Evolutionary conservation across 495 filamentous ascomycete species (phyloP).

Genomic region (Lophium mytilinum): DNA sequence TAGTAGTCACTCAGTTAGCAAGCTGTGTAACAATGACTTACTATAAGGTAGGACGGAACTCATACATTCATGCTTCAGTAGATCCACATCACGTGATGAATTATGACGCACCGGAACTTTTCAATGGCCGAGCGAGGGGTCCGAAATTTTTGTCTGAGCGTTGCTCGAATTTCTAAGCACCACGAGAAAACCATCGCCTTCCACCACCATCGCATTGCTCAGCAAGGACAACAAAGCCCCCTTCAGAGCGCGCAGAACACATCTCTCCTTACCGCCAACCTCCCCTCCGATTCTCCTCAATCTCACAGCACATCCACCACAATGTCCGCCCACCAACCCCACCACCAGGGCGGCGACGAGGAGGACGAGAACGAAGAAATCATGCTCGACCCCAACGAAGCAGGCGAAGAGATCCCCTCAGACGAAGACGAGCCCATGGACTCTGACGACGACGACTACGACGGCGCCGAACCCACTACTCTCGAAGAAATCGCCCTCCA

Average conservation of each 20-base stretch:
- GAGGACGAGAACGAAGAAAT: constrained; percentile 32
- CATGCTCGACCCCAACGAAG: constrained; percentile 35
- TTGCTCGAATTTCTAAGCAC: no score
- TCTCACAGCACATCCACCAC: background rate
- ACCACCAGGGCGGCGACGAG: constrained; percentile 6
- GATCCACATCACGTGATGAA: no score
- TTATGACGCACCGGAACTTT: no score
- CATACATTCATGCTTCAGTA: no score
- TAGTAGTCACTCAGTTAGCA: no score
- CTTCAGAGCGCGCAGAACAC: background rate
- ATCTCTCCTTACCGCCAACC: background rate
- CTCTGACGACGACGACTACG: constrained; percentile 55
- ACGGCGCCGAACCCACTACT: constrained; percentile 14
- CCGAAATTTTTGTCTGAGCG: no score
- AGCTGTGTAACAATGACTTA: no score
- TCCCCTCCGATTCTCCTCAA: background rate
- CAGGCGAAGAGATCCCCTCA: constrained; percentile 33
- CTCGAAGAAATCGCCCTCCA: constrained; percentile 65
- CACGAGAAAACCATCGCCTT: no score
- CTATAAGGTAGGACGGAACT: no score
- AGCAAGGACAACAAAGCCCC: background rate
- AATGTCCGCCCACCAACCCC: constrained; percentile 24
- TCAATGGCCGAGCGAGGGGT: no score
- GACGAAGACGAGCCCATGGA: constrained; percentile 42
- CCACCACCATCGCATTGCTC: no score